Evolutionary conservation across 2,329 filamentous ascomycete species (phyloP).

Genomic region (Byssothecium circinans): DNA sequence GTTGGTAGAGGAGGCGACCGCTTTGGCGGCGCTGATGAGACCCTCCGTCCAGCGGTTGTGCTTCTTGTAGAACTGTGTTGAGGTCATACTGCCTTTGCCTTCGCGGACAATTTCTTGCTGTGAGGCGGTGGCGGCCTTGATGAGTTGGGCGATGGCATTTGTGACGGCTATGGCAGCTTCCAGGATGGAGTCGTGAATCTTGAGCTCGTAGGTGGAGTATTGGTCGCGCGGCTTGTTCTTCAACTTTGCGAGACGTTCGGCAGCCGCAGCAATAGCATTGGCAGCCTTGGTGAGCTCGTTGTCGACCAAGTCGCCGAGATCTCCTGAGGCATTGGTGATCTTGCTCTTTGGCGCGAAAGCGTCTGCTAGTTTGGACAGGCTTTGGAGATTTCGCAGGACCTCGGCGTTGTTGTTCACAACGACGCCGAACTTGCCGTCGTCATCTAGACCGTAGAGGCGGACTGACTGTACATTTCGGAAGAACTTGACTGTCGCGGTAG

Average conservation of each 20-base stretch:
- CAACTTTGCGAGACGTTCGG: slow-evolving; percentile 84
- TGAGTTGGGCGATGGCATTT: slow-evolving; percentile 87
- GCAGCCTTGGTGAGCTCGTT: slow-evolving; percentile 89
- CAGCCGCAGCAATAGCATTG: slow-evolving; percentile 90
- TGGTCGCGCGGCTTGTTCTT: slow-evolving; percentile 96
- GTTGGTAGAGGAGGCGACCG: slow-evolving; percentile 90
- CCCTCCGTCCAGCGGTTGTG: slow-evolving; percentile 99
- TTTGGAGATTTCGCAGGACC: slow-evolving; percentile 90
- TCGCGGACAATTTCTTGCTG: slow-evolving; percentile 97
- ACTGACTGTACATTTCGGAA: slow-evolving; percentile 94
- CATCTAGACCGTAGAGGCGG: slow-evolving; percentile 85
- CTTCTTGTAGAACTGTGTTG: slow-evolving; percentile 98
- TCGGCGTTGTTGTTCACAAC: slow-evolving; percentile 98
- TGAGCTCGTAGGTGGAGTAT: slow-evolving; percentile 94
- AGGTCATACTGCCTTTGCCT: slow-evolving; percentile 81
- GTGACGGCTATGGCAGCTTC: slow-evolving; percentile 93
- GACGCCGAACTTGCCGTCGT: slow-evolving; percentile 91
- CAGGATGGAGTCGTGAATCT: slow-evolving; percentile 92
- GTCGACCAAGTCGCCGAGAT: slow-evolving; percentile 91
- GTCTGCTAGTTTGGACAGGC: slow-evolving; percentile 90
- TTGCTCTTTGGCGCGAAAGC: slow-evolving; percentile 88
- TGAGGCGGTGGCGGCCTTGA: slow-evolving; percentile 89
- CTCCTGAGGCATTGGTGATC: slow-evolving; percentile 74
- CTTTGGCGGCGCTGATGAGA: slow-evolving; percentile 94
- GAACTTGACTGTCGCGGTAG: slow-evolving; percentile 86